Evolutionary conservation across 495 filamentous ascomycete genomes (phyloP).

Genomic region (Tuber aestivum): DNA sequence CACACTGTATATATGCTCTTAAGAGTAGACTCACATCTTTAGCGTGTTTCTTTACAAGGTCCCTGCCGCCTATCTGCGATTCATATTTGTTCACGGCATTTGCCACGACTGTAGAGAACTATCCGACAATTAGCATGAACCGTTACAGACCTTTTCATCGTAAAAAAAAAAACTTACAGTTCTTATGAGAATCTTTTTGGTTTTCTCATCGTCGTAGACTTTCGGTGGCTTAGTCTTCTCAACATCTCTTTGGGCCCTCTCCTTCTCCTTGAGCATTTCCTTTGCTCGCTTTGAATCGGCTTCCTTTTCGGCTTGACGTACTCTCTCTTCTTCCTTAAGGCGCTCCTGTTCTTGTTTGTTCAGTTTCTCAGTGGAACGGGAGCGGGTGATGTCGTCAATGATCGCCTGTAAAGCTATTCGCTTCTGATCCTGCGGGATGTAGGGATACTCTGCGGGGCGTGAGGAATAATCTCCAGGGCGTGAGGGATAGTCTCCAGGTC

Average conservation of each 20-base stretch:
- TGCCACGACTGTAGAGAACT: conserved; percentile 40
- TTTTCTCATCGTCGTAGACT: conserved; percentile 39
- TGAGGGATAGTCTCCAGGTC: conserved; percentile 24
- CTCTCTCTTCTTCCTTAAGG: conserved; percentile 18
- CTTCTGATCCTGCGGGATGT: conserved; percentile 25
- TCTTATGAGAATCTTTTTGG: conserved; percentile 38
- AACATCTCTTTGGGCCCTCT: conserved; percentile 32
- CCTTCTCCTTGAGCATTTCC: conserved; percentile 21
- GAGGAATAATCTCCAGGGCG: not conserved
- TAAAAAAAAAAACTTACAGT: conserved; percentile 29
- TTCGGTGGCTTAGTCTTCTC: conserved; percentile 35
- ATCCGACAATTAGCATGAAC: conserved; percentile 15
- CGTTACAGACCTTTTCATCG: not conserved
- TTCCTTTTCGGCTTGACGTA: conserved; percentile 20
- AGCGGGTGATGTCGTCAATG: conserved; percentile 32
- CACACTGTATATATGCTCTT: not conserved
- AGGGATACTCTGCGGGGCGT: not conserved
- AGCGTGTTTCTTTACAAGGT: conserved; percentile 37
- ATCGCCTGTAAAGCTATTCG: conserved; percentile 31
- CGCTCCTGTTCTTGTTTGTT: conserved; percentile 20
- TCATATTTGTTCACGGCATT: conserved; percentile 39
- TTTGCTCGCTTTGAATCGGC: conserved; percentile 11
- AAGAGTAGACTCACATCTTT: conserved; percentile 32
- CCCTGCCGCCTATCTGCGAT: conserved; percentile 32
- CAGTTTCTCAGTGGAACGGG: conserved; percentile 21